phyloP scores from a whole-genome alignment of 768 basidiomycete species.

The Mrakia gelida region DNA sequence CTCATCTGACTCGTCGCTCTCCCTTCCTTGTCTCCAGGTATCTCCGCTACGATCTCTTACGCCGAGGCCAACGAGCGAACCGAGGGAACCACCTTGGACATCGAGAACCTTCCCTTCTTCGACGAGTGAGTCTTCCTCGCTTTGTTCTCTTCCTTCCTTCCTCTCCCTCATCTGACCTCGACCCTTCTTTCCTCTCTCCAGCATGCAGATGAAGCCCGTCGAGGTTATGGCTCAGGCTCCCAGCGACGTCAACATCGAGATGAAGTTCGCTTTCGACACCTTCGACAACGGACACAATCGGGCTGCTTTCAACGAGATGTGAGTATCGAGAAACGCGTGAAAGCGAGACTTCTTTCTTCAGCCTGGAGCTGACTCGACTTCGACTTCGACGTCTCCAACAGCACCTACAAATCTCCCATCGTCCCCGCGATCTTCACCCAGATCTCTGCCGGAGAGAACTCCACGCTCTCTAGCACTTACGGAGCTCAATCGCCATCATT shows the following conservation, averaged over 20 bases:
- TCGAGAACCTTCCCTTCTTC: constrained; percentile 56
- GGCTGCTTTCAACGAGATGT: constrained; percentile 40
- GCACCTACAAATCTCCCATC: constrained; percentile 48
- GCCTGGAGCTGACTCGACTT: no score
- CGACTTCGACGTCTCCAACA: neutral
- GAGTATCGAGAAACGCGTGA: constrained; percentile 24
- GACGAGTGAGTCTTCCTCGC: no score
- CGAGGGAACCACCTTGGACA: constrained; percentile 53
- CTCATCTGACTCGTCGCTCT: no score
- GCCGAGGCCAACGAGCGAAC: constrained; percentile 52
- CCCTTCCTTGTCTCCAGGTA: constrained; percentile 11
- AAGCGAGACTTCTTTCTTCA: neutral
- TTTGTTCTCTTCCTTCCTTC: no score
- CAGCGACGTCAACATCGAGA: constrained; percentile 58
- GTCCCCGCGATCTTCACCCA: constrained; percentile 74
- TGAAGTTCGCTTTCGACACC: constrained; percentile 50
- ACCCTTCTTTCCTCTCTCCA: no score
- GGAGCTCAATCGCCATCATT: constrained; percentile 65
- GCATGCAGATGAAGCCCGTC: constrained; percentile 36
- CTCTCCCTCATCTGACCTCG: no score
- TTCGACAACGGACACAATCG: constrained; percentile 56
- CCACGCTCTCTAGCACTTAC: constrained; percentile 62
- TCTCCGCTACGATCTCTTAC: constrained; percentile 82
- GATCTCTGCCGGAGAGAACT: constrained; percentile 63
- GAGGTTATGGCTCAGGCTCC: constrained; percentile 29